These are phyloP conservation scores for Oxyria digyna DNA, from an alignment of 148 eudicot genomes.

Conservation along the genomic window DNA sequence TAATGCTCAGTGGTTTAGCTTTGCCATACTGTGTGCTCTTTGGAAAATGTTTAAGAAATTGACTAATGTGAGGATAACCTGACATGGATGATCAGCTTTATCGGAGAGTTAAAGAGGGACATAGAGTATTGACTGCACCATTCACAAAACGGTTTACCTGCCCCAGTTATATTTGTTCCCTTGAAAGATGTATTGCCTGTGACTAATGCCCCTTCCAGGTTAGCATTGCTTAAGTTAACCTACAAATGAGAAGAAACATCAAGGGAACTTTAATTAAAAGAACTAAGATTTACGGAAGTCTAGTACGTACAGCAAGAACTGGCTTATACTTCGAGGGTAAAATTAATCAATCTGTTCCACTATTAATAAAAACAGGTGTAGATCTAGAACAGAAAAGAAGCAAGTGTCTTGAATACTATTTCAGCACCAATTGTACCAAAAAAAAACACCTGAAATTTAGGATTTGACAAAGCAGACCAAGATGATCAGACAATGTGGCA, in stretches of 20 bases:
- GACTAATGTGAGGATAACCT: background rate
- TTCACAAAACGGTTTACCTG: slow-evolving; percentile 36
- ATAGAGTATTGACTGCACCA: background rate
- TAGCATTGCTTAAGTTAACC: slow-evolving; percentile 84
- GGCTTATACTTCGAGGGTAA: background rate
- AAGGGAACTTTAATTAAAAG: background rate
- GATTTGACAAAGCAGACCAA: background rate
- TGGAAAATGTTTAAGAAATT: background rate
- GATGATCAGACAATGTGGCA: background rate
- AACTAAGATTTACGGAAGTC: too few species aligned
- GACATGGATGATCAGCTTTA: background rate
- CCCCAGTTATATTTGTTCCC: slow-evolving; percentile 80
- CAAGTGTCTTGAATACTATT: background rate
- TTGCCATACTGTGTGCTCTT: background rate
- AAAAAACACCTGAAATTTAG: background rate
- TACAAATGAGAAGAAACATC: slow-evolving; percentile 14
- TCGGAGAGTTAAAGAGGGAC: background rate
- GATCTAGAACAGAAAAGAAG: background rate
- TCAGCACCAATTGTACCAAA: background rate
- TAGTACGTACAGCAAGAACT: background rate
- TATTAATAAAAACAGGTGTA: background rate
- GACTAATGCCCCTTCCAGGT: slow-evolving; percentile 83
- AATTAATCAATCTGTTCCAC: background rate
- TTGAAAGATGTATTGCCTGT: slow-evolving; percentile 91
- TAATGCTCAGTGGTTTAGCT: too few species aligned